Evolutionary conservation across 257 asterid species (phyloP), one percentile per base, ranked within the genome.

Genomic region (Rauvolfia tetraphylla): DNA sequence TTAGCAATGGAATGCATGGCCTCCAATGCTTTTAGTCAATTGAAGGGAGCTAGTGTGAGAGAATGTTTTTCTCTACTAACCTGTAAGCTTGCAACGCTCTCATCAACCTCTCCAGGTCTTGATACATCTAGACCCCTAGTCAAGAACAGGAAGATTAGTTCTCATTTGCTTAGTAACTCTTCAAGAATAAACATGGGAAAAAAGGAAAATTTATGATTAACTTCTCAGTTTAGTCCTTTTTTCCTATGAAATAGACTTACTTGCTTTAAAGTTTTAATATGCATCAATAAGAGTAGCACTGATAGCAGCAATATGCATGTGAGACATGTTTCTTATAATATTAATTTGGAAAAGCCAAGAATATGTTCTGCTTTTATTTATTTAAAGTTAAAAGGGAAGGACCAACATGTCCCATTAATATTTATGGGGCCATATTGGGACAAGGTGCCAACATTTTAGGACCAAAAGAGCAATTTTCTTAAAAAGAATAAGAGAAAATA

Each of bases 101-200:
- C 93, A 31, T 91, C 92, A 33, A 77, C 84, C n/a, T 91, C 99
- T 75, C 97, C 98, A 12, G 95, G 92, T 75, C 90, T 82, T 44
- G 97, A 81, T 82, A 84, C 96, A 59, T 90, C 93, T 44, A 90
- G 88, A 61, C 98, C 97, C 96, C 98, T 95, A 79, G 71, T 73
- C 73, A 56, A 27, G 78, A 80, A 73, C 25, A 58, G 31, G 76
- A 72, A 48, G 76, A 81, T 76, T 54, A 81, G 81, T 71, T 75
- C 75, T 8, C 27, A 34, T 80, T 83, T 73, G 72, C 70, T 66
- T 8, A 78, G n/a, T 73, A 76, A 79, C 59, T 68, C 76, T 74
- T 59, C 15, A 48, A 74, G 41, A 76, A 46, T 66, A 78, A 76
- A 25, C 41, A 46, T 18, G 8, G 18, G 2, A 51, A 71, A 51